phyloP scores from a whole-genome alignment of 345 rosid genomes.

The Populus simonii region DNA sequence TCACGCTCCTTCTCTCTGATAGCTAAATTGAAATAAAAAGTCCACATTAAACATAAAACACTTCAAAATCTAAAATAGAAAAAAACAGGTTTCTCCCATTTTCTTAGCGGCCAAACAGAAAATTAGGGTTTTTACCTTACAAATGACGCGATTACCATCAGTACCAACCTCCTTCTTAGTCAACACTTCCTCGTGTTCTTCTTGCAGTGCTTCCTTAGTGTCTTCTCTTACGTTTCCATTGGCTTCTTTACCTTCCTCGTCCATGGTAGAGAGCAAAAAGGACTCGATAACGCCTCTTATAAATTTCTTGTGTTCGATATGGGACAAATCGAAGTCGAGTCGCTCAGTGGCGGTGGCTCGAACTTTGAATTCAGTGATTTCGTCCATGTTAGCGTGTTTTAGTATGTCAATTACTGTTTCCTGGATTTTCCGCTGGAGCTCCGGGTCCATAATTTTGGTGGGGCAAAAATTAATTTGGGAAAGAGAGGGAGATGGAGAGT shows the following conservation, averaged over 20 bases:
- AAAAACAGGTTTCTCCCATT: neutral
- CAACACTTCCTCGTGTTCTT: neutral
- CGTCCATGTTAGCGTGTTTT: slow-evolving; percentile 50
- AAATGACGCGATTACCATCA: slow-evolving; percentile 46
- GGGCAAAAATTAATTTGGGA: neutral
- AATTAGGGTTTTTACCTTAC: slow-evolving; percentile 41
- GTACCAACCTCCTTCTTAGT: slow-evolving; percentile 18
- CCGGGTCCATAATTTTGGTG: slow-evolving; percentile 36
- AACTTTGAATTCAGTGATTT: slow-evolving; percentile 73
- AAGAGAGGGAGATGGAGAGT: neutral
- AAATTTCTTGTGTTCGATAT: slow-evolving; percentile 34
- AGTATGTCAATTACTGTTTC: slow-evolving; percentile 55
- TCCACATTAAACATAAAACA: too few relatives aligned
- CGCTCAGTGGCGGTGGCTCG: slow-evolving; percentile 49
- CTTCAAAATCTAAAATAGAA: too few relatives aligned
- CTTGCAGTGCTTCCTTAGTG: slow-evolving; percentile 9
- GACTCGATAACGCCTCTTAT: slow-evolving; percentile 60
- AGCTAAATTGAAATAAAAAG: slow-evolving; percentile 37
- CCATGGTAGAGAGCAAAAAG: slow-evolving; percentile 45
- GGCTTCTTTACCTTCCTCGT: slow-evolving; percentile 11
- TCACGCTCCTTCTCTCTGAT: slow-evolving; percentile 49
- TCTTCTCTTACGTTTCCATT: slow-evolving; percentile 5
- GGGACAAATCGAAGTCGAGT: slow-evolving; percentile 59
- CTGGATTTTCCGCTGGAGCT: slow-evolving; percentile 39
- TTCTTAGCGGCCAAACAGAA: neutral